These are phyloP conservation scores for Monosporascus sp. DNA, from an alignment of 2,329 filamentous ascomycete species.

Conservation along the genomic window DNA sequence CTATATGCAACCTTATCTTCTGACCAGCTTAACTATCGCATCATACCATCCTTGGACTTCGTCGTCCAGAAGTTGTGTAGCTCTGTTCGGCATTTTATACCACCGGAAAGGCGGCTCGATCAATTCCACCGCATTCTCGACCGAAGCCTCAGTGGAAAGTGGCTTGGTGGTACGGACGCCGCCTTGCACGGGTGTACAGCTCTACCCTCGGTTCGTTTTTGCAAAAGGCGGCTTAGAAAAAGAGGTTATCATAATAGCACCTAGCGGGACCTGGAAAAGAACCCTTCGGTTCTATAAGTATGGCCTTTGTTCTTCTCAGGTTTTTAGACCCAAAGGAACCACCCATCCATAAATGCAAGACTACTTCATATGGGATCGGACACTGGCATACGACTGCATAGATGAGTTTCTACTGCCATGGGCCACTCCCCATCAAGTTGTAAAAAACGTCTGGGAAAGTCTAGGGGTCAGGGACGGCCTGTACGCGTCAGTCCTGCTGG, in stretches of 20 bases:
- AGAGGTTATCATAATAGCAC: too few species aligned
- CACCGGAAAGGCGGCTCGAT: neutral
- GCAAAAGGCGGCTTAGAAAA: too few species aligned
- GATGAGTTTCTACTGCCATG: neutral
- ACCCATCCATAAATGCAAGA: too few species aligned
- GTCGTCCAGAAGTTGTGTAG: conserved; percentile 4
- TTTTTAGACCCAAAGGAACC: neutral
- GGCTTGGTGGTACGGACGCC: conserved; percentile 1
- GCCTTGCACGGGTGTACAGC: neutral
- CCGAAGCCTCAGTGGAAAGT: neutral
- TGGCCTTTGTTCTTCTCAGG: neutral
- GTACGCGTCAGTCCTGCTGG: neutral
- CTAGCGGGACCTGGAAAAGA: too few species aligned
- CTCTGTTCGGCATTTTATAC: conserved; percentile 7
- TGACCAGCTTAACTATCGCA: too few species aligned
- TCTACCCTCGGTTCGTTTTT: too few species aligned
- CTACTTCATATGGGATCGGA: neutral
- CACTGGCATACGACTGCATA: neutral
- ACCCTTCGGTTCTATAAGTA: neutral
- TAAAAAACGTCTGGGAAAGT: conserved; percentile 1
- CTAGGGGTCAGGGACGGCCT: conserved; percentile 9
- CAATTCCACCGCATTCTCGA: conserved; percentile 1
- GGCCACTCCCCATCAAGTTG: neutral
- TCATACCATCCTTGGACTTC: neutral
- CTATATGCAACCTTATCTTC: too few species aligned